phyloP scores from a whole-genome alignment of 805 yeast genomes.

The Torulaspora maleeae region DNA sequence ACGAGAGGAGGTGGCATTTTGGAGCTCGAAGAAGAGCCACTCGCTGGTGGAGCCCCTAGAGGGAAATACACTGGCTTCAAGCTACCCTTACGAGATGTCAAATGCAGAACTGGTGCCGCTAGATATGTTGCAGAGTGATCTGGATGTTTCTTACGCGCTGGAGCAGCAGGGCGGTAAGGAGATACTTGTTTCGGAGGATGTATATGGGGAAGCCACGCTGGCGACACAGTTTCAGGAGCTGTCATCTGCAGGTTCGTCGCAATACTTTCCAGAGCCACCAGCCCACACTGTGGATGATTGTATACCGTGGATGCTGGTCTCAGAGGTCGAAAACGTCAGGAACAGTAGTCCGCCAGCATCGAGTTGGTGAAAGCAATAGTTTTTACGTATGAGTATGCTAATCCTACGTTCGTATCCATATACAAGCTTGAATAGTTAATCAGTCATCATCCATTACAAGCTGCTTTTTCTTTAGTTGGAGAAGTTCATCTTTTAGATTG shows the following conservation, averaged over 20 bases:
- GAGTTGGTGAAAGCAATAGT: background rate
- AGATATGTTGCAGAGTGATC: conserved; percentile 4
- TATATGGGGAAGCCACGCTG: background rate
- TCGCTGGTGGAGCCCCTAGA: conserved; percentile 6
- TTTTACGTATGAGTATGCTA: background rate
- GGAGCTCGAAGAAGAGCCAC: background rate
- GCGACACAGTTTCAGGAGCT: background rate
- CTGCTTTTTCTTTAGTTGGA: conserved; percentile 55
- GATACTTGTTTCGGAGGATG: conserved; percentile 10
- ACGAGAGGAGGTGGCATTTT: background rate
- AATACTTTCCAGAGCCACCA: background rate
- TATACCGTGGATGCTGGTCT: conserved; percentile 1
- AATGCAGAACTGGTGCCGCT: background rate
- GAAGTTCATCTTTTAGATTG: conserved; percentile 59
- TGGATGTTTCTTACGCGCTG: background rate
- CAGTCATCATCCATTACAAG: conserved; percentile 16
- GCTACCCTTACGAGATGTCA: background rate
- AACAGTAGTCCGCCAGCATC: conserved; percentile 15
- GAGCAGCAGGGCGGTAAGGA: background rate
- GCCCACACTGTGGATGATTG: background rate
- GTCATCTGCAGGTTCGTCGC: background rate
- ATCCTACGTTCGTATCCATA: background rate
- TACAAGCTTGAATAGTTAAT: background rate
- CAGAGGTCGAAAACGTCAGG: conserved; percentile 3
- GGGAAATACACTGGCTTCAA: conserved; percentile 8